These are phyloP conservation scores for Spergularia azorica DNA, from an alignment of 179 eudicot species.

Conservation along the genomic window DNA sequence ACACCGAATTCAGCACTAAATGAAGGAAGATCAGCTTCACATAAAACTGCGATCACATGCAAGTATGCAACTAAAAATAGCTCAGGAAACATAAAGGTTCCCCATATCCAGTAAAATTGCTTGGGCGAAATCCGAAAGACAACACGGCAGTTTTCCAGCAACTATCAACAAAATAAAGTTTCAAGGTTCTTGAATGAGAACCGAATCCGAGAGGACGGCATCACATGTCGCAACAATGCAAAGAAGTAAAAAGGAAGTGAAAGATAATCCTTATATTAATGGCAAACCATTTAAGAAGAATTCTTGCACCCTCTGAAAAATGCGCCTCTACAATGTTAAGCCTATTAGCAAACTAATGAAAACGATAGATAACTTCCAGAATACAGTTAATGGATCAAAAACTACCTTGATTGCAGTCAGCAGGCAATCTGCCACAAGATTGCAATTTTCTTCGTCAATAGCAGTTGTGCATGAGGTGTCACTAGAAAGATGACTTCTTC, in stretches of 20 bases:
- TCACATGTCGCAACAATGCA: neutral
- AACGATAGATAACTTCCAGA: neutral
- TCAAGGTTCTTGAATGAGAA: conserved; percentile 3
- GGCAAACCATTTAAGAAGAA: neutral
- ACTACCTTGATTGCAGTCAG: conserved; percentile 84
- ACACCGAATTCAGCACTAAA: neutral
- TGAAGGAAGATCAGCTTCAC: neutral
- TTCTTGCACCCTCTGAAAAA: neutral
- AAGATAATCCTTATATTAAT: neutral
- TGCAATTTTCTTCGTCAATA: conserved; percentile 51
- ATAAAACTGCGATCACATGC: neutral
- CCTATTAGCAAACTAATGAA: neutral
- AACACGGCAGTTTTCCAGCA: neutral
- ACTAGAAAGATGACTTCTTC: conserved; percentile 38
- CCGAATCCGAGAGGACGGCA: neutral
- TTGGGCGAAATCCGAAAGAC: neutral
- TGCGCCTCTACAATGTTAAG: neutral
- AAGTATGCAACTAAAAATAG: neutral
- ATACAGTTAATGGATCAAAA: neutral
- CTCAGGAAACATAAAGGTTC: neutral
- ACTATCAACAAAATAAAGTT: neutral
- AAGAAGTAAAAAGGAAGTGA: neutral
- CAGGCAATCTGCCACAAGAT: conserved; percentile 76
- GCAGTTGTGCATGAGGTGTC: conserved; percentile 62
- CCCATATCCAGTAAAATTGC: neutral